A percentile compares a stretch with the other conserved stretches of the same genome.
These are phyloP conservation scores for Backusella westeae DNA, from an alignment of 192 early-diverging fungal species.

Conservation along the genomic window DNA sequence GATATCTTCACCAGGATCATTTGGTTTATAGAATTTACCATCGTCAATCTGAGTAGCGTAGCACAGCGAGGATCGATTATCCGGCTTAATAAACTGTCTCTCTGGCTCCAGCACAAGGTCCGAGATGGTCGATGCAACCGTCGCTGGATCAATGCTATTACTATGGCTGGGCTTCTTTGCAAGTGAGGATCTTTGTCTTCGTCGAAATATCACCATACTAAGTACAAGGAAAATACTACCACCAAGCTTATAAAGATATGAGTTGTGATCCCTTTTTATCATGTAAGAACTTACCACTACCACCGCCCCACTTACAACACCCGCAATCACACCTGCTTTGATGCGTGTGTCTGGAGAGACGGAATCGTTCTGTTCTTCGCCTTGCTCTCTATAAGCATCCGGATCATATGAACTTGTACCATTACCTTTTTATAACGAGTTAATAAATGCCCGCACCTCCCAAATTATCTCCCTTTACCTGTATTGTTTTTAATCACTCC, in stretches of 20 bases:
- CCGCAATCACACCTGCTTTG: slow-evolving; percentile 25
- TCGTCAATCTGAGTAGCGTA: slow-evolving; percentile 9
- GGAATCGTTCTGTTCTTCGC: background rate
- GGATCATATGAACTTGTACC: background rate
- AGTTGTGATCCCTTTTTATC: no score
- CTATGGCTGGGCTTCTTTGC: background rate
- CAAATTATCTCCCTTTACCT: background rate
- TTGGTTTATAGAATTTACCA: slow-evolving; percentile 16
- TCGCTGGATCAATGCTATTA: background rate
- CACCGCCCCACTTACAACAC: slow-evolving; percentile 18
- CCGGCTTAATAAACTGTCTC: slow-evolving; percentile 3
- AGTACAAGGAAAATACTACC: slow-evolving; percentile 7
- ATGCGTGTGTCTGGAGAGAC: slow-evolving; percentile 14
- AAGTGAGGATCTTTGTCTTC: background rate
- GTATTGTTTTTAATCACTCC: slow-evolving; percentile 4
- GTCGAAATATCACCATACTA: slow-evolving; percentile 1
- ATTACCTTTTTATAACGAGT: background rate
- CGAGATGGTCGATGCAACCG: background rate
- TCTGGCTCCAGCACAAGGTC: background rate
- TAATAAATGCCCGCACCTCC: background rate
- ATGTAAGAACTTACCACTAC: slow-evolving; percentile 14
- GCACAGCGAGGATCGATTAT: slow-evolving; percentile 14
- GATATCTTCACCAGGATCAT: background rate
- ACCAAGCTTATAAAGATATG: background rate
- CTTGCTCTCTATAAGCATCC: background rate